Evolutionary conservation across 2,329 filamentous ascomycete species (phyloP), one percentile per base, ranked within the genome.

Genomic region (Fusarium nygamai): DNA sequence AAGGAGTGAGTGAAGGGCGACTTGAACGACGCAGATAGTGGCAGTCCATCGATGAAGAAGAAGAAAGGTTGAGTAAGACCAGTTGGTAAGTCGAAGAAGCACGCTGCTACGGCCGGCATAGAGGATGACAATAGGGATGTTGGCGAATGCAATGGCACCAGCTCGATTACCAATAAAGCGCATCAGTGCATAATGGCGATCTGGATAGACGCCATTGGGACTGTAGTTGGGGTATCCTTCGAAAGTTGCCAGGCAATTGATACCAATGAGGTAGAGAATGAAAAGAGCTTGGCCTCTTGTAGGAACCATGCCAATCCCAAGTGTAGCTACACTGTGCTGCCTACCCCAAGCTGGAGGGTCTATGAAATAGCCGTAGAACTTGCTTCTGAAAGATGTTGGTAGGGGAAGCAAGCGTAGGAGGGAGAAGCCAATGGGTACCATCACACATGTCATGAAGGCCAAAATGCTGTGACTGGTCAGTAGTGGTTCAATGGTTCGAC

Each of bases 1-100:
- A 22, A 86, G 75, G n/a, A 85, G 77, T 2, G 83, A 84, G 77
- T 90, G 88, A 0, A 89, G 51, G 14, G 84, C 76, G 2, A 83
- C 85, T 53, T 90, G 82, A 0, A 88, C 50, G 3, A 83, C 82
- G 33, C 81, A 83, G 13, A 89, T 79, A 29, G 82, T 78, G 2
- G 86, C 87, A 3, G 86, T 78, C 85, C 85, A 88, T 17, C 86
- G 82, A 69, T 89, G 87, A 1, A 88, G 79, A 0, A 88, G 75
- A 7, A 88, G 67, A 60, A 82, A 88, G 0, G 87, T 88, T 0
- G 83, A 82, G 67, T 87, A 84, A 1, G 81, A 84, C 86, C 86
- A 88, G 71, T 86, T 82, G 2, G 87, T 88, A 3, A 87, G 46
- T 79, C 83, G 85, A 1, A 88, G 81, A 1, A 88, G 80, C 6